phyloP scores from a whole-genome alignment of 2,329 filamentous ascomycete genomes.

The Pestalotiopsis sp. region DNA sequence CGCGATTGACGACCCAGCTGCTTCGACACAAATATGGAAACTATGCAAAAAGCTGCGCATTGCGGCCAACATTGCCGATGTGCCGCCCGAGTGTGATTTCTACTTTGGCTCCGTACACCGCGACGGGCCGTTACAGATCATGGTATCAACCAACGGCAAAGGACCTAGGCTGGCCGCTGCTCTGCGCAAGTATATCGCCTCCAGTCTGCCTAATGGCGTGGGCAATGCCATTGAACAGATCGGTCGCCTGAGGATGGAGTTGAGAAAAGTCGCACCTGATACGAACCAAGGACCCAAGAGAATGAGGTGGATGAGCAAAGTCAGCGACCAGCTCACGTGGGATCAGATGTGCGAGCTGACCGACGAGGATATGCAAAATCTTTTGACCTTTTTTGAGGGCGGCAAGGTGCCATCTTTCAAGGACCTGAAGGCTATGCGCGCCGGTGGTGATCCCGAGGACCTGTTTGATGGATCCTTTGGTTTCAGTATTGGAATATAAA shows the following conservation, averaged over 20 bases:
- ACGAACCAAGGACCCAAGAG: constrained; percentile 78
- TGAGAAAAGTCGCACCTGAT: constrained; percentile 76
- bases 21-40: constrained; percentile 91
- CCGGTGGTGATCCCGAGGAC: constrained; percentile 46
- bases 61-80: constrained; percentile 94
- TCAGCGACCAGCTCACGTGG: constrained; percentile 85
- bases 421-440: constrained; percentile 57
- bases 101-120: constrained; percentile 97
- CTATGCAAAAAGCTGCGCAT: constrained; percentile 85
- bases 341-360: constrained; percentile 83
- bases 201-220: constrained; percentile 73
- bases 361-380: constrained; percentile 79
- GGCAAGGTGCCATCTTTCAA: constrained; percentile 59
- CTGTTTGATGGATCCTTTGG: constrained; percentile 63
- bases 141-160: constrained; percentile 98
- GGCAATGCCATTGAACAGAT: constrained; percentile 86
- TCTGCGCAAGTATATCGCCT: constrained; percentile 81
- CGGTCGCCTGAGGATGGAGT: constrained; percentile 75
- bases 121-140: constrained; percentile 93
- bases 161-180: constrained; percentile 89
- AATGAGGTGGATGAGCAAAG: constrained; percentile 94
- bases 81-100: constrained; percentile 96
- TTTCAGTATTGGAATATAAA: constrained; percentile 52
- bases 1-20: constrained; percentile 89
- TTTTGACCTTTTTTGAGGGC: constrained; percentile 74